Base-by-base conservation (phyloP, 2,329 filamentous ascomycete genomes). In the Aspergillus hortae region DNA sequence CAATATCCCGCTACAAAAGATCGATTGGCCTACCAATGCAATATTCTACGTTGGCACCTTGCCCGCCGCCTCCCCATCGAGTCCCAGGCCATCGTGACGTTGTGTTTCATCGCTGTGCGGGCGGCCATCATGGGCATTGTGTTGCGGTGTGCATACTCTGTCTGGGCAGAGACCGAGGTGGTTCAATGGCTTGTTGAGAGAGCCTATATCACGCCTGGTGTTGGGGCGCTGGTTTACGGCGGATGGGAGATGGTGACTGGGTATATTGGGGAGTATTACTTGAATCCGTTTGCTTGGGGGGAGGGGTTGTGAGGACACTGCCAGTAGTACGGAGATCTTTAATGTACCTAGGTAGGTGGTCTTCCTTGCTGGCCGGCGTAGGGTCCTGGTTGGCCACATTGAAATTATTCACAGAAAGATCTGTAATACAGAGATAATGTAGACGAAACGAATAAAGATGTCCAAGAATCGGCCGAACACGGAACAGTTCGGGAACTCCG, bases 271-370 rank as follows among this genome's bases (percentile, higher is more conserved):
- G 43, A 45, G n/a, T 45, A 45, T 12, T 45, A 45, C 4, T 17
- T 45, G 43, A 45, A 45, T 32, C 43, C 43, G 5, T 45, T 45
- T 12, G 43, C 25, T 11, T 45, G 43, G 43, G 43, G 43, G 6
- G 43, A 45, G 15, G 43, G 44, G 14, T 36, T 46, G 6, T 40
- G 35, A 38, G 35, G 35, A 38, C 6, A 10, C 15, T 38, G 35
- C 7, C 3, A 10, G 27, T 7, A 30, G 27, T 30, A 30, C 10
- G 27, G 10, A 11, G 9, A 30, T 10, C 27, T 30, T 30, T 30
- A 30, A 23, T 23, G 4, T 23, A 23, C 23, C 23, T 23, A 23
- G 23, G 23, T 23, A 23, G 23, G 5, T 23, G 23, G 23, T 23
- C 23, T 23, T 23, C 23, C 27, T 11, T 30, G 27, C 10, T 30